Conservation (phyloP, 768 basidiomycete genomes). For the Chiua virens region DNA sequence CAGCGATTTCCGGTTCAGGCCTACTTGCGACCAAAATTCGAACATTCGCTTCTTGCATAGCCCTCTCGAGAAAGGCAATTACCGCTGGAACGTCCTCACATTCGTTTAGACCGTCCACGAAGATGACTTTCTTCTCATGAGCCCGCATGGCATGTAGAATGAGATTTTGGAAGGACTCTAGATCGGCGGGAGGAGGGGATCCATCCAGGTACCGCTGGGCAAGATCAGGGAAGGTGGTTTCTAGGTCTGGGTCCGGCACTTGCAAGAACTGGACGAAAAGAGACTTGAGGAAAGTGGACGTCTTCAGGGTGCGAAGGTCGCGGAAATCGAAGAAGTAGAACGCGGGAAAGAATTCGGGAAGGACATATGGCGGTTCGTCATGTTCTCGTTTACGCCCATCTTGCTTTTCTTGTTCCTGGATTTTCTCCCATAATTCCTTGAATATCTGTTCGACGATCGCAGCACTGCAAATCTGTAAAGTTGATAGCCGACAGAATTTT, state of each 20-base stretch:
- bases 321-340: slow-evolving; percentile 31
- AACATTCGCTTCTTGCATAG: slow-evolving; percentile 22
- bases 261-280: slow-evolving; percentile 29
- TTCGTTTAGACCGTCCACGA: slow-evolving; percentile 28
- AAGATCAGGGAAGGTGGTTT: slow-evolving; percentile 22
- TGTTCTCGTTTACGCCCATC: slow-evolving; percentile 12
- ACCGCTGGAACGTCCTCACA: slow-evolving; percentile 21
- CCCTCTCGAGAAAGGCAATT: slow-evolving; percentile 24
- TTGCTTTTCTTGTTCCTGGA: slow-evolving; percentile 19
- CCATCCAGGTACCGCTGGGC: slow-evolving; percentile 13
- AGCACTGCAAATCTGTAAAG: slow-evolving; percentile 17
- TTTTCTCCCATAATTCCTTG: slow-evolving; percentile 24
- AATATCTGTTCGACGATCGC: slow-evolving; percentile 23
- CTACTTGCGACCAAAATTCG: slow-evolving; percentile 25
- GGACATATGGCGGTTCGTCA: slow-evolving; percentile 17
- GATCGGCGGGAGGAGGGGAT: slow-evolving; percentile 18
- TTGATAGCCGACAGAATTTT: not conserved
- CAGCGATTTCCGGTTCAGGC: slow-evolving; percentile 18
- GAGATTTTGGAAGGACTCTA: slow-evolving; percentile 12
- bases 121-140: slow-evolving; percentile 21
- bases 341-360: slow-evolving; percentile 25
- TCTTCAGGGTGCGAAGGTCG: slow-evolving; percentile 19
- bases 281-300: slow-evolving; percentile 21
- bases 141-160: slow-evolving; percentile 22
- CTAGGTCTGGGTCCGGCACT: slow-evolving; percentile 18